phyloP scores from a whole-genome alignment of 768 basidiomycete species.

The Naganishia kalamii region DNA sequence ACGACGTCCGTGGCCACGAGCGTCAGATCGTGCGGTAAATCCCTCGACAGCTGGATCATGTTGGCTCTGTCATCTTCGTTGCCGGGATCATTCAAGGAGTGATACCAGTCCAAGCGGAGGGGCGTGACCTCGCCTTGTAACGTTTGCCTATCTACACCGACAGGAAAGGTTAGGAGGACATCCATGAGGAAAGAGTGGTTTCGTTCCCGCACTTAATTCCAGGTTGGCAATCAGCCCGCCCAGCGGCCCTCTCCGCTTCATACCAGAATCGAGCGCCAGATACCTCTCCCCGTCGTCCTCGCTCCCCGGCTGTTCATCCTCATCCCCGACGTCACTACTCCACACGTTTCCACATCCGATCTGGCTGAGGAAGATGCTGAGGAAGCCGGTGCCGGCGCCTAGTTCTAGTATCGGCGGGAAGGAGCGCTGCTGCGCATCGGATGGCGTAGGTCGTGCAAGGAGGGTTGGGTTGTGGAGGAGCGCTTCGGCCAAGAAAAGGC shows the following conservation, averaged over 20 bases:
- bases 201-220: neutral
- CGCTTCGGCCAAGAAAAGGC: neutral
- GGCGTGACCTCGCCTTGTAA: neutral
- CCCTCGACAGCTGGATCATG: neutral
- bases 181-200: no score
- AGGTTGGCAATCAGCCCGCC: conserved; percentile 12
- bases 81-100: neutral
- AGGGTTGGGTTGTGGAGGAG: neutral
- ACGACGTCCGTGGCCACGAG: conserved; percentile 44
- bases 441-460: neutral
- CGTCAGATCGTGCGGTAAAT: conserved; percentile 22
- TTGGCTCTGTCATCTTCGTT: neutral
- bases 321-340: conserved; percentile 22
- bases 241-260: neutral
- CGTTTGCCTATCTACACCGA: neutral
- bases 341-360: conserved; percentile 19
- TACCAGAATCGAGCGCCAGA: neutral
- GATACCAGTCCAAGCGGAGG: conserved; percentile 12
- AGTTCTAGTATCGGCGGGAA: conserved; percentile 30
- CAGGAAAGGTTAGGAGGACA: neutral
- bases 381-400: conserved; percentile 43
- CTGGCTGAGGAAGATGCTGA: conserved; percentile 37
- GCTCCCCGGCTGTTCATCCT: neutral
- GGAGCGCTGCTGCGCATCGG: neutral
- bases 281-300: neutral